These are phyloP conservation scores for Trichosporon inkin DNA, from an alignment of 1,284 basidiomycete genomes.

Conservation along the genomic window DNA sequence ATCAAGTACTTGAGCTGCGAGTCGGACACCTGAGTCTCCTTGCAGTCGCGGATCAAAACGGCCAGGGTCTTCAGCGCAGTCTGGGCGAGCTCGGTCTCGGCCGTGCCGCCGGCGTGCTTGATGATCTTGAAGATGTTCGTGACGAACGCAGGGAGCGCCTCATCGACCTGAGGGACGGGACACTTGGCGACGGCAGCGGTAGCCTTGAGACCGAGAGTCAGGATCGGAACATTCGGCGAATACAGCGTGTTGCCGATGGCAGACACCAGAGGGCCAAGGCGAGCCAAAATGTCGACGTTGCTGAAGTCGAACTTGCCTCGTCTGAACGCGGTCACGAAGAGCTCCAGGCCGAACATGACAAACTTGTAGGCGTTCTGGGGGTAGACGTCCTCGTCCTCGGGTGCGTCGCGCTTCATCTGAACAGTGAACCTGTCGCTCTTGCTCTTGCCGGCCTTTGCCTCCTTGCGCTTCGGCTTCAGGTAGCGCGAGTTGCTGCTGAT, in stretches of 20 bases:
- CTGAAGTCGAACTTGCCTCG: conserved; percentile 81
- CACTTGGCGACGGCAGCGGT: conserved; percentile 78
- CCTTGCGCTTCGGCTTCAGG: conserved; percentile 48
- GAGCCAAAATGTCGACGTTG: conserved; percentile 64
- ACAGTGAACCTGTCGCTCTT: conserved; percentile 62
- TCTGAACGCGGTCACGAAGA: conserved; percentile 83
- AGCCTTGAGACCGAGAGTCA: conserved; percentile 75
- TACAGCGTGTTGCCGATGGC: conserved; percentile 92
- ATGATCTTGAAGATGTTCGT: conserved; percentile 83
- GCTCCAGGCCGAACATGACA: conserved; percentile 84
- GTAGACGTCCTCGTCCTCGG: conserved; percentile 64
- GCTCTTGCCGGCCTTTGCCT: conserved; percentile 43
- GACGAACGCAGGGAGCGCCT: conserved; percentile 77
- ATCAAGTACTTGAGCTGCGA: conserved; percentile 83
- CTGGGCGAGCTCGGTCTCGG: conserved; percentile 83
- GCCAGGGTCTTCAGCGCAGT: conserved; percentile 82
- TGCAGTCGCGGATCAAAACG: conserved; percentile 77
- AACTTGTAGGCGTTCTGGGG: conserved; percentile 78
- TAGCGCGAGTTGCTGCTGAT: conserved; percentile 87
- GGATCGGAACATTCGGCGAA: conserved; percentile 71
- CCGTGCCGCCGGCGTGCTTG: conserved; percentile 73
- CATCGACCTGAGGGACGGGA: conserved; percentile 71
- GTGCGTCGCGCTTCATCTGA: conserved; percentile 66
- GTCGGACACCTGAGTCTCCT: conserved; percentile 75
- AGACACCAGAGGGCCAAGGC: conserved; percentile 79